These are phyloP conservation scores for Sarocladiaceae sp. DNA, from an alignment of 2,329 filamentous ascomycete genomes.

Conservation along the genomic window DNA sequence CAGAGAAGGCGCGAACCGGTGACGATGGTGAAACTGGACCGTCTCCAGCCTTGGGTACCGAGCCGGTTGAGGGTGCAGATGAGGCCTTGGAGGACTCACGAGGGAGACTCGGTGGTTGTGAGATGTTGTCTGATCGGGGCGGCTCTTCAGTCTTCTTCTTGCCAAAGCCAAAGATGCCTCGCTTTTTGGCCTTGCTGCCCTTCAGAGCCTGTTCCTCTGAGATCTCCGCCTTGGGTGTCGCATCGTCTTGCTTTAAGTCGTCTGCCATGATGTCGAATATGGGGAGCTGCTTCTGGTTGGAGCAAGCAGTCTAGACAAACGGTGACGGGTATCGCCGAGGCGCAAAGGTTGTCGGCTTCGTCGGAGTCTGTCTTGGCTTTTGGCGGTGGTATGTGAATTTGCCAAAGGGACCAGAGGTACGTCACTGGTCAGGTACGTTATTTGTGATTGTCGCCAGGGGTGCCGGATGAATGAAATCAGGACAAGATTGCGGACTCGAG, in stretches of 20 bases:
- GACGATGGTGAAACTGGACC: conserved; percentile 51
- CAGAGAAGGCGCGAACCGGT: conserved; percentile 58
- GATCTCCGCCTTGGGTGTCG: conserved; percentile 25
- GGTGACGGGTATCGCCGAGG: too few species aligned
- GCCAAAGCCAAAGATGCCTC: conserved; percentile 54
- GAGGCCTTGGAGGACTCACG: conserved; percentile 31
- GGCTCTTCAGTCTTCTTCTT: conserved; percentile 50
- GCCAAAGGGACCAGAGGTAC: not conserved
- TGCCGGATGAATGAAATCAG: too few species aligned
- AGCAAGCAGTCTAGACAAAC: too few species aligned
- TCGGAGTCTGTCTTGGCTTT: too few species aligned
- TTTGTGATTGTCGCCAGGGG: not conserved
- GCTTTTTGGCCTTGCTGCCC: conserved; percentile 35
- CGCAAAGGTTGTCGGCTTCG: not conserved
- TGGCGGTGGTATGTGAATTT: too few species aligned
- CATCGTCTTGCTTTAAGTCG: conserved; percentile 20
- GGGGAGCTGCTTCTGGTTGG: not conserved
- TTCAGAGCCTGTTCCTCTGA: conserved; percentile 20
- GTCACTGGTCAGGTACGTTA: conserved; percentile 1
- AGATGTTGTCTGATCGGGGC: conserved; percentile 27
- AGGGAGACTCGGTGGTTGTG: conserved; percentile 26
- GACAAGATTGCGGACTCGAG: too few species aligned
- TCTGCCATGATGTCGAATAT: conserved; percentile 18
- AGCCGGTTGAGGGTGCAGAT: conserved; percentile 32
- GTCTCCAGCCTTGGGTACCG: conserved; percentile 35